Conservation (phyloP, 2,329 filamentous ascomycete genomes). For the Trichothecium roseum region DNA sequence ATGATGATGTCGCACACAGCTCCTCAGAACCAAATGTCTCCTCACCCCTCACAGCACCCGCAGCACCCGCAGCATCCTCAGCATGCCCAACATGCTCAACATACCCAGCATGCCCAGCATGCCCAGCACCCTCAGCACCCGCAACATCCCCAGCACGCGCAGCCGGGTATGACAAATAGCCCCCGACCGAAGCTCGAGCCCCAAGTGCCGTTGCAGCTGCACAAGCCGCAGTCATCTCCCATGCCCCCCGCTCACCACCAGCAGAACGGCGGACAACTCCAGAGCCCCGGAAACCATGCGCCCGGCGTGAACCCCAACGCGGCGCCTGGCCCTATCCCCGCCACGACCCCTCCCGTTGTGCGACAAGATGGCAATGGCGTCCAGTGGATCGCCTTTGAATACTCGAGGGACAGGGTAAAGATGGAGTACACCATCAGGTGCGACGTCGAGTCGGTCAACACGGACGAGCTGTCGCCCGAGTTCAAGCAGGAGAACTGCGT, state of each 20-base stretch:
- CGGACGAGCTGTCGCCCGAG: constrained; percentile 71
- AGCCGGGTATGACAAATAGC: constrained; percentile 47
- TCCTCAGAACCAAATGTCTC: constrained; percentile 46
- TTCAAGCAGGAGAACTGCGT: constrained; percentile 99
- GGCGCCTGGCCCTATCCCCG: constrained; percentile 90
- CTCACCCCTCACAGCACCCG: constrained; percentile 45
- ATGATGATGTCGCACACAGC: constrained; percentile 56
- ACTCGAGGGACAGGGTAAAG: constrained; percentile 92
- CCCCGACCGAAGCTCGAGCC: constrained; percentile 54
- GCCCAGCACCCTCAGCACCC: constrained; percentile 42
- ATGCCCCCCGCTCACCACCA: constrained; percentile 25
- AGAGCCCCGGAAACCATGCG: constrained; percentile 24
- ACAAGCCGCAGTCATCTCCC: constrained; percentile 39
- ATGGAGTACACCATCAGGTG: constrained; percentile 99
- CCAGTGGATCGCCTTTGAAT: constrained; percentile 98
- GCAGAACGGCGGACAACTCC: constrained; percentile 25
- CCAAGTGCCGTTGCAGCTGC: constrained; percentile 50
- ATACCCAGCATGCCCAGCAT: constrained; percentile 50
- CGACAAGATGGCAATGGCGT: constrained; percentile 93
- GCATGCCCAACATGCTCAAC: constrained; percentile 55
- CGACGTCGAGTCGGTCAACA: constrained; percentile 92
- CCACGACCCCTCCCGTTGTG: constrained; percentile 89
- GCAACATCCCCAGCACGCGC: constrained; percentile 40
- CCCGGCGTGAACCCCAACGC: constrained; percentile 72
- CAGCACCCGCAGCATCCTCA: constrained; percentile 46